Base-by-base conservation (phyloP, 2,329 filamentous ascomycete genomes). In the Fusarium staphyleae region DNA sequence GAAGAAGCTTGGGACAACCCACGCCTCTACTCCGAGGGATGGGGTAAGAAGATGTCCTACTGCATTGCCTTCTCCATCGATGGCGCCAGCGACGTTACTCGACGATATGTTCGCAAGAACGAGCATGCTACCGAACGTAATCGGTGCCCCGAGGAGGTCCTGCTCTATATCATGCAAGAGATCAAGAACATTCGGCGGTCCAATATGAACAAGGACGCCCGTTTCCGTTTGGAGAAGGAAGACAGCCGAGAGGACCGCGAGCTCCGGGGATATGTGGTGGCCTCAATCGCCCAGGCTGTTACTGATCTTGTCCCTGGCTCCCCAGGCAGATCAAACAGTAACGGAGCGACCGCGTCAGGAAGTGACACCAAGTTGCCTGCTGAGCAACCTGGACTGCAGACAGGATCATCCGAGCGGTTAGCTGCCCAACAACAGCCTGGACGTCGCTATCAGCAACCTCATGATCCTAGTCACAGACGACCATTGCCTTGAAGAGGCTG, bases 1-100 rank as follows among this genome's bases (percentile, higher is more conserved):
- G 95, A 98, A 72, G 93, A 93, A 70, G 87, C 90, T 2, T 98
- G 93, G 92, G 95, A 99, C 72, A 92, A 93, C 69, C 95, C 95
- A 43, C 84, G 90, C 37, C 82, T 98, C 9, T 98, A 98, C 75
- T 87, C 91, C 6, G 91, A 97, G 74, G 93, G 93, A 55, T 99
- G 95, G 95, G 87, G 89, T 65, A 95, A 95, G 80, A 96, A 95
- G 78, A 90, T 98, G 79, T 93, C 91, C 0, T 99, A 99, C 76
- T 97, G 93, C 77, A 87, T 99, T 55, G 95, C 93, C 44, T 99
- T 99, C 72, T 96, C 92, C 11, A 92, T 91, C 51, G 95, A 99
- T 57, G 95, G 86, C 15, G 84, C 84, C 12, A 85, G 85, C 28
- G 85, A 88, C 68, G 84, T 88, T 26, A 87, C 86, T 16, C 77